These are phyloP conservation scores for Aspergillus unguis DNA, from an alignment of 2,329 filamentous ascomycete species.

Conservation along the genomic window DNA sequence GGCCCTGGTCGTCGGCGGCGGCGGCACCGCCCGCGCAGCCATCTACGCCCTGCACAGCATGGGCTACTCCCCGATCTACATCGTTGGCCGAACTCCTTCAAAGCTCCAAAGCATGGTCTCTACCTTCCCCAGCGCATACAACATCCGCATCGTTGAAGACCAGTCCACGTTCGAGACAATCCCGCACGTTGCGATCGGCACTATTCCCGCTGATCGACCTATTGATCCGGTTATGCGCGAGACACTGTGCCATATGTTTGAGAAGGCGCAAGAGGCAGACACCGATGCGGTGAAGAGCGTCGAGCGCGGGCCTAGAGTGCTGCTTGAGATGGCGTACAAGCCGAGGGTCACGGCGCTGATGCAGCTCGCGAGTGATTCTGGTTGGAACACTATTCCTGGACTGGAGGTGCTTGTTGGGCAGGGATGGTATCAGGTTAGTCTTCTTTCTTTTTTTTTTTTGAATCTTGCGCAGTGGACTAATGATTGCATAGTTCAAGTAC, in stretches of 20 bases:
- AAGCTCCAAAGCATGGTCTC: slow-evolving; percentile 67
- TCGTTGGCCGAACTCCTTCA: slow-evolving; percentile 70
- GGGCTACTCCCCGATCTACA: slow-evolving; percentile 79
- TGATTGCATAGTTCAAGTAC: slow-evolving; percentile 61
- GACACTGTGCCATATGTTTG: slow-evolving; percentile 57
- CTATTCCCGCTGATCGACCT: slow-evolving; percentile 82
- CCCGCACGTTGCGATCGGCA: slow-evolving; percentile 76
- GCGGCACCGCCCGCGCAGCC: slow-evolving; percentile 86
- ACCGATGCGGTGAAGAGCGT: slow-evolving; percentile 32
- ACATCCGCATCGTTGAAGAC: slow-evolving; percentile 62
- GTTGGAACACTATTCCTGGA: slow-evolving; percentile 82
- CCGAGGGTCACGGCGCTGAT: slow-evolving; percentile 80
- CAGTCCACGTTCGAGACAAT: slow-evolving; percentile 52
- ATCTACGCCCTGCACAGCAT: slow-evolving; percentile 83
- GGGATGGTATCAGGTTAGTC: slow-evolving; percentile 72
- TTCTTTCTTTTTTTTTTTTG: slow-evolving; percentile 8
- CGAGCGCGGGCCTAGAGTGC: slow-evolving; percentile 52
- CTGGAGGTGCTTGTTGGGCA: slow-evolving; percentile 87
- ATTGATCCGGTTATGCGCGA: slow-evolving; percentile 70
- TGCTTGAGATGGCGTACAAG: slow-evolving; percentile 97
- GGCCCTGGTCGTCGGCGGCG: slow-evolving; percentile 82
- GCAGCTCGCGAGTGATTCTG: slow-evolving; percentile 70
- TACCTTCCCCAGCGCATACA: slow-evolving; percentile 71
- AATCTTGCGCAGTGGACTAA: not conserved
- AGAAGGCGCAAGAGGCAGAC: slow-evolving; percentile 48